Conservation (phyloP, 1,284 basidiomycete genomes). For the Ceratobasidium theobromae region DNA sequence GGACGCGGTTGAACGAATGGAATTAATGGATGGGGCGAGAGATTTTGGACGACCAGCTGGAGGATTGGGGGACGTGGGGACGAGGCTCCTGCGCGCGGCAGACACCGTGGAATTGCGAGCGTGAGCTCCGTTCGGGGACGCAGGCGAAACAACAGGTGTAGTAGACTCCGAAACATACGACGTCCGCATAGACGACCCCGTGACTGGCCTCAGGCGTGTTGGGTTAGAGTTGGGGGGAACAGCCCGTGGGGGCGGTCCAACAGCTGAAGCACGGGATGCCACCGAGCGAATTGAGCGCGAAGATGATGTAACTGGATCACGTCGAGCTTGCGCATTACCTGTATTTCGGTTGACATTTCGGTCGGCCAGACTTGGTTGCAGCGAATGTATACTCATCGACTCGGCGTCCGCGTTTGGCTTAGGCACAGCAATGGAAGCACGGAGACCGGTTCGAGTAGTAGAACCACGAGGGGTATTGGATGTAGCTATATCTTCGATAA, state of each 20-base stretch:
- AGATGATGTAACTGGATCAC: slow-evolving; percentile 25
- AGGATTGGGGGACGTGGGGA: slow-evolving; percentile 36
- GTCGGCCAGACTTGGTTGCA: slow-evolving; percentile 60
- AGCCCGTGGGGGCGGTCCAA: slow-evolving; percentile 22
- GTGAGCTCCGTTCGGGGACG: slow-evolving; percentile 3
- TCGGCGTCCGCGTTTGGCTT: slow-evolving; percentile 49
- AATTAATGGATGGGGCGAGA: slow-evolving; percentile 44
- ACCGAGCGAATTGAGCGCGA: slow-evolving; percentile 37
- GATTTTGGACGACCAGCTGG: slow-evolving; percentile 43
- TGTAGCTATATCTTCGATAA: slow-evolving; percentile 57
- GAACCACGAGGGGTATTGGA: slow-evolving; percentile 11
- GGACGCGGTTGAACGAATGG: slow-evolving; percentile 47
- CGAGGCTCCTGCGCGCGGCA: slow-evolving; percentile 8
- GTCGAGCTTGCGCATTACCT: slow-evolving; percentile 38
- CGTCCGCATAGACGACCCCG: slow-evolving; percentile 36
- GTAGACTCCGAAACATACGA: slow-evolving; percentile 33
- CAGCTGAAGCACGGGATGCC: slow-evolving; percentile 29
- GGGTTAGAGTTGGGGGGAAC: slow-evolving; percentile 31
- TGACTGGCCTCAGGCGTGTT: slow-evolving; percentile 21
- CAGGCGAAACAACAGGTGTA: neutral
- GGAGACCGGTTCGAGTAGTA: slow-evolving; percentile 40
- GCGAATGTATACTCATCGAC: slow-evolving; percentile 52
- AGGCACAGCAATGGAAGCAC: slow-evolving; percentile 33
- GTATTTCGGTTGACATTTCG: slow-evolving; percentile 49
- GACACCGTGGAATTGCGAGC: slow-evolving; percentile 29